Evolutionary conservation across 306 rosid genomes (phyloP), one percentile per base, ranked within the genome.

Genomic region (Styphnolobium japonicum): DNA sequence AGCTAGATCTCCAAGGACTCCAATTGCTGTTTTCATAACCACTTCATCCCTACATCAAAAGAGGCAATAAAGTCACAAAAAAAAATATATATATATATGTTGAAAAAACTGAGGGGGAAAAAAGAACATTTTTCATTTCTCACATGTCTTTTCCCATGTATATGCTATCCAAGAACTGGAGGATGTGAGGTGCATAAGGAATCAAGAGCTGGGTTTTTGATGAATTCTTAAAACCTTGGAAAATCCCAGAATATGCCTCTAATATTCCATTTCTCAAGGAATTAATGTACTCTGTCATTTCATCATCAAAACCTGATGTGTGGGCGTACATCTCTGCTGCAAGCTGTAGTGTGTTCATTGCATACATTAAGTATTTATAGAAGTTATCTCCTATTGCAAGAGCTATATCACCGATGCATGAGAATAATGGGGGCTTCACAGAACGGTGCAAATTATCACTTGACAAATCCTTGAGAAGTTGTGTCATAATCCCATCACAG

Each of bases 231-330:
- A 93, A 93, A 36, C 98, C 98, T 83, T 93, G 98, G 71, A 93
- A 91, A 66, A 93, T 93, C 78, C 95, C 98, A 65, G 98, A 93
- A 84, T 91, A 93, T 68, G 98, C 98, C 86, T 93, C 98, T 82
- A 93, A 86, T 84, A 93, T 91, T 70, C 98, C 98, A 78, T 93
- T 93, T 85, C 98, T 90, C 76, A 93, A 69, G 80, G 95, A 86
- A 90, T 91, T 91, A 6, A 92, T 87, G 81, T 93, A 93, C 51
- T 93, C 97, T 21, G 89, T 82, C 92, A 93, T 80, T 78, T 91
- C 98, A 79, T 91, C 94, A 65, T 93, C 98, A 85, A 85, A 80
- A 78, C 90, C 92, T 8, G 93, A 72, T 22, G 93, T 76, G 67
- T 81, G 98, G 29, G 91, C 89, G 58, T 94, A 90, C 84, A 88